Evolutionary conservation across 345 rosid species (phyloP), one percentile per base, ranked within the genome.

Genomic region (Rhizophora mangle): DNA sequence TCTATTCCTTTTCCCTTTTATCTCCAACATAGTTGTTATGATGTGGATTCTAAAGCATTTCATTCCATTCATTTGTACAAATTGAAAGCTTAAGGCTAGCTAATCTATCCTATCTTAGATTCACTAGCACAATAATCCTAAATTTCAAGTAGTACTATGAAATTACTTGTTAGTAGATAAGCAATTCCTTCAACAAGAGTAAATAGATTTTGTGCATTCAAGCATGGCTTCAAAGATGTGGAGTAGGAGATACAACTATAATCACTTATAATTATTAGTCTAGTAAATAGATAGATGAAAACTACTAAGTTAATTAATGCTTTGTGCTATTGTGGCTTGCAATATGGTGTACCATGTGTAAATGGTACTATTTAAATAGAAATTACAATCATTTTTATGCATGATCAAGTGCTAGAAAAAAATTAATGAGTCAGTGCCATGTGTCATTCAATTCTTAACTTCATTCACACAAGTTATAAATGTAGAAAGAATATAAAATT

Each of bases 1-100:
- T 22, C 18, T 27, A 2, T 1, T 22, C 7, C 29, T 13, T 39
- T 27, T 31, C 5, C 10, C 37, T 34, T 7, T 34, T 31, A 52
- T 49, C 71, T 52, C 52, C 32, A 6, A 34, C 24, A 60, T 69
- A 5, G 27, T 58, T 60, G 29, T 73, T 36, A 49, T 62, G 68
- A 73, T 76, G 65, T 76, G 60, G 66, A 54, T 63, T 67, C 36
- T 56, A 65, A 16, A 67, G 58, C 6, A 16, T 34, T 34, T 34
- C 37, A 34, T 9, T 1, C 2, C 37, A 34, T 8, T 34, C 7
- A 34, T 34, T 34, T 9, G 37, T 1, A 34, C 37, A 34, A 34
- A 34, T 8, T 7, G 9, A 34, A 34, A 34, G 37, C 37, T 5
- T 2, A 34, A 34, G 37, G 6, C 37, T 34, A 34, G 9, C 37